Evolutionary conservation across 345 rosid species (phyloP).

Genomic region (Murraya paniculata): DNA sequence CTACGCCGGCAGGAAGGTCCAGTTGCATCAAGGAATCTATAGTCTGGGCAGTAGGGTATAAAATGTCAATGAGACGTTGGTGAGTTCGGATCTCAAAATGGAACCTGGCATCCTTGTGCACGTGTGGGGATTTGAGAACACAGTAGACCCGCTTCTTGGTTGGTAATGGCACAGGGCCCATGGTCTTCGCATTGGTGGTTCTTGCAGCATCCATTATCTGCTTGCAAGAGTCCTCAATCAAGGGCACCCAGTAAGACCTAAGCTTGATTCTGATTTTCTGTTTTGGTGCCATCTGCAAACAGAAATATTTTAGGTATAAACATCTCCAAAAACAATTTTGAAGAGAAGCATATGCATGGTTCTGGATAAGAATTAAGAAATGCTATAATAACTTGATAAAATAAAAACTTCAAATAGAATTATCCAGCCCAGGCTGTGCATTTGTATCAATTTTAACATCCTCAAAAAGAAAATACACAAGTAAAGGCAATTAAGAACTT

Average conservation of each 20-base stretch:
- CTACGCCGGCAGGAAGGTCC: slow-evolving; percentile 95
- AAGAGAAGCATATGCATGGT: background rate
- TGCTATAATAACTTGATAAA: background rate
- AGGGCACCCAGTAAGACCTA: slow-evolving; percentile 85
- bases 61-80: slow-evolving; percentile 87
- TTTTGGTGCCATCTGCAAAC: slow-evolving; percentile 78
- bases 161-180: slow-evolving; percentile 94
- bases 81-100: slow-evolving; percentile 96
- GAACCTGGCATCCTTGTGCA: slow-evolving; percentile 96
- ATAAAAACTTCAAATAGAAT: background rate
- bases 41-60: slow-evolving; percentile 94
- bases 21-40: slow-evolving; percentile 99
- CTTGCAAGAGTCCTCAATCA: slow-evolving; percentile 96
- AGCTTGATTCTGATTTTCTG: slow-evolving; percentile 97
- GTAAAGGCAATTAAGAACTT: background rate
- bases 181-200: slow-evolving; percentile 84
- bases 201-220: slow-evolving; percentile 92
- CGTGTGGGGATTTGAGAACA: slow-evolving; percentile 98
- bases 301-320: slow-evolving; percentile 10
- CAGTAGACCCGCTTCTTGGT: slow-evolving; percentile 89
- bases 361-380: background rate
- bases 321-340: background rate
- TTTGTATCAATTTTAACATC: background rate
- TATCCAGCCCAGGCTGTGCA: background rate
- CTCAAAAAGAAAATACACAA: background rate